Percentiles rank a stretch among this genome's conserved stretches.
phyloP scores from a whole-genome alignment of 2,329 filamentous ascomycete species.

The Botrytis paeoniae region DNA sequence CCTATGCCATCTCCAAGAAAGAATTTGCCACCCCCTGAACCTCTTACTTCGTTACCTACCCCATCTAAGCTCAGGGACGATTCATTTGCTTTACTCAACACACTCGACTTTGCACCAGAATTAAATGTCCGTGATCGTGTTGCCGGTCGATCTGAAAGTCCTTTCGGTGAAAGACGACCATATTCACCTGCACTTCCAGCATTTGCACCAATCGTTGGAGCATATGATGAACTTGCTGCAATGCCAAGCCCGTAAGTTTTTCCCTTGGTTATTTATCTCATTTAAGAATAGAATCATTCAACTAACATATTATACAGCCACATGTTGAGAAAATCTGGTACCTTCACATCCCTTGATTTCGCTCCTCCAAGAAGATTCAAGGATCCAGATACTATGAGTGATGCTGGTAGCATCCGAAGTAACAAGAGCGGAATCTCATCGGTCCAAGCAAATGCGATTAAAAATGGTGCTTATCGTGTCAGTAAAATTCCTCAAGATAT shows the following conservation, averaged over 20 bases:
- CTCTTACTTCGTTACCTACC: conserved; percentile 75
- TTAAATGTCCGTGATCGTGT: conserved; percentile 62
- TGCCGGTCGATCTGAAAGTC: conserved; percentile 65
- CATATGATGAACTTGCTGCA: conserved; percentile 80
- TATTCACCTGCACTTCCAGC: conserved; percentile 72
- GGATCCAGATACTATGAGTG: conserved; percentile 57
- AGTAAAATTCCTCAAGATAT: conserved; percentile 63
- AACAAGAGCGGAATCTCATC: conserved; percentile 62
- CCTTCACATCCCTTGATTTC: conserved; percentile 78
- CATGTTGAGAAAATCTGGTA: conserved; percentile 70
- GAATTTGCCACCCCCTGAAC: conserved; percentile 67
- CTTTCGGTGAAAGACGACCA: conserved; percentile 61
- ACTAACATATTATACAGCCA: conserved; percentile 50
- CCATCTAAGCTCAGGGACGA: conserved; percentile 84
- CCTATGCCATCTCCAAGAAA: conserved; percentile 45
- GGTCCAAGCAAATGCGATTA: conserved; percentile 57
- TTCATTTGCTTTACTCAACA: conserved; percentile 62
- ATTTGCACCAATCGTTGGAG: conserved; percentile 74
- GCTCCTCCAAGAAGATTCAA: conserved; percentile 73
- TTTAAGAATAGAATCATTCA: background rate
- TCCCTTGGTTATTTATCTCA: background rate
- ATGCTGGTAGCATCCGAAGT: conserved; percentile 64
- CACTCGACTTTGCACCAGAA: conserved; percentile 86
- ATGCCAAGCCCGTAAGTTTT: conserved; percentile 86
- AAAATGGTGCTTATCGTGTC: conserved; percentile 66